Base-by-base conservation (phyloP, 2,329 filamentous ascomycete genomes). In the Neofusicoccum kwambonambiense region DNA sequence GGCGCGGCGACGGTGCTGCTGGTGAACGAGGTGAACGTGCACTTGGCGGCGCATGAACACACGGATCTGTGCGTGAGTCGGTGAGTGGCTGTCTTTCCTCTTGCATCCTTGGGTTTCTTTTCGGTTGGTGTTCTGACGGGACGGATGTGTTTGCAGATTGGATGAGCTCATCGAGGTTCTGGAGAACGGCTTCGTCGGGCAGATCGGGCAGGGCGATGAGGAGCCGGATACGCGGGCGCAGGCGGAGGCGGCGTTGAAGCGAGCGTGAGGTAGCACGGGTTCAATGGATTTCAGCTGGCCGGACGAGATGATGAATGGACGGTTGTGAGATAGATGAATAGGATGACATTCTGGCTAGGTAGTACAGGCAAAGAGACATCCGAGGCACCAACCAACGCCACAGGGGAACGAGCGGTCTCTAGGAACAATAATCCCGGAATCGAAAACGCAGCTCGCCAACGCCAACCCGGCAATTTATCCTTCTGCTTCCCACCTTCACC, bases 1-100 rank as follows among this genome's bases (percentile, higher is more conserved):
- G 94, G 94, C 0, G 92, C 93, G 1, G 90, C 92, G 39, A 98
- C 95, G 0, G 93, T 98, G n/a, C 74, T 98, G 74, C 81, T 99
- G 50, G 84, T 90, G 15, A 96, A 96, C 72, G 87, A 91, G n/a
- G 88, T 85, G n/a, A 97, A 97, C 74, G 77, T 76, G 64, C 83
- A 89, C 68, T 75, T 97, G 65, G 86, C 83, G 7, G 82, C 86
- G 27, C 90, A 96, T 73, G 84, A 88, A 68, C 86, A 92, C 75
- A 96, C 92, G 0, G 92, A 96, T 76, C 72, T 94, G 51, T 88
- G 88, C 11, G 89, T 97, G 60, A 76, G 78, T 60, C 67, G 71
- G 73, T 75, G 65, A 66, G 68, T 68, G 12, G 2, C 11, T 34
- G 22, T 27, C 47, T 22, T 35, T 34, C 8, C 27, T 4, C 31